A percentile compares a stretch with the other conserved stretches of the same genome.
Evolutionary conservation across 169 alveolate genomes (phyloP).

Genomic region (Cryptosporidium tyzzeri): DNA sequence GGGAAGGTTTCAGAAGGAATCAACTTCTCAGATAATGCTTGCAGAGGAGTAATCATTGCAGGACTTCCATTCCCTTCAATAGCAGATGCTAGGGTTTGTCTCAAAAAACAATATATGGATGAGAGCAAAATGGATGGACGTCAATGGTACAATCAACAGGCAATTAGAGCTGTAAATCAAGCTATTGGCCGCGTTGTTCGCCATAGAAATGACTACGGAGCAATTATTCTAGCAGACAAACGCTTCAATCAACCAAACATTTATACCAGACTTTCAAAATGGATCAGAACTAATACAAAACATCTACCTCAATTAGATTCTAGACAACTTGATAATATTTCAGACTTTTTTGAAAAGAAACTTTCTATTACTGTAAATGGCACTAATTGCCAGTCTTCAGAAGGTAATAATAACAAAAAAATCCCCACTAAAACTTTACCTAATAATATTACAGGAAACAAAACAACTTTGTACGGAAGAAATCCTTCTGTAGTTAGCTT

Average conservation of each 20-base stretch:
- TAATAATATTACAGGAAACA: not conserved
- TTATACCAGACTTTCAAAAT: slow-evolving; percentile 85
- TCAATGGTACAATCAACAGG: slow-evolving; percentile 93
- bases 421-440: not conserved
- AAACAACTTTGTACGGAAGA: not conserved
- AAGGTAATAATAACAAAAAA: not conserved
- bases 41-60: slow-evolving; percentile 91
- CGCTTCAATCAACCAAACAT: slow-evolving; percentile 85
- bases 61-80: slow-evolving; percentile 93
- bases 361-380: not conserved
- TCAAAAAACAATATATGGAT: slow-evolving; percentile 88
- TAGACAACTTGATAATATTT: slow-evolving; percentile 13
- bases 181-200: slow-evolving; percentile 96
- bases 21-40: slow-evolving; percentile 91
- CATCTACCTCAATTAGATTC: slow-evolving; percentile 14
- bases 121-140: slow-evolving; percentile 80
- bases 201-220: slow-evolving; percentile 94
- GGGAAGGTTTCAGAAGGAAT: slow-evolving; percentile 96
- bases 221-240: slow-evolving; percentile 89
- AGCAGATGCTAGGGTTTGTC: slow-evolving; percentile 88
- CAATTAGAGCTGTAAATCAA: slow-evolving; percentile 95
- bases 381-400: not conserved
- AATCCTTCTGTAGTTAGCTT: slow-evolving; percentile 4
- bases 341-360: slow-evolving; percentile 36
- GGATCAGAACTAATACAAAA: slow-evolving; percentile 83